Evolutionary conservation across 2,329 filamentous ascomycete species (phyloP).

Genomic region (Daldinia eschscholtzii): DNA sequence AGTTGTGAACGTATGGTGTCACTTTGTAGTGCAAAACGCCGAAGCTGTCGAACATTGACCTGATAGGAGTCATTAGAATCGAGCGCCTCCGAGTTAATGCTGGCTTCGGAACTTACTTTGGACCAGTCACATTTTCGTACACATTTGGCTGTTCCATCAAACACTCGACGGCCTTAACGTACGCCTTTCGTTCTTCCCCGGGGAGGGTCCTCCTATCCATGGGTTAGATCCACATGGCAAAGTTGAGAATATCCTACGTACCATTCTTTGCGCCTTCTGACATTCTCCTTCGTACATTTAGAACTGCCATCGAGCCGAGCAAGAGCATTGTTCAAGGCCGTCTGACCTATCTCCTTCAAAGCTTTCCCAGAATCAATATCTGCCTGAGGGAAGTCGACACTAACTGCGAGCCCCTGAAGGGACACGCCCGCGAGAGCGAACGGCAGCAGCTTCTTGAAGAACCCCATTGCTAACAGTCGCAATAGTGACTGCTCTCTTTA

Average conservation of each 20-base stretch:
- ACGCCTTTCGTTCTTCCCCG: conserved; percentile 46
- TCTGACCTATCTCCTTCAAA: conserved; percentile 45
- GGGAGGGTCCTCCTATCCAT: conserved; percentile 48
- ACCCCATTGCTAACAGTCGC: conserved; percentile 41
- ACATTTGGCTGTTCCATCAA: conserved; percentile 48
- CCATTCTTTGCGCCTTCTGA: conserved; percentile 52
- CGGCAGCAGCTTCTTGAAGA: conserved; percentile 42
- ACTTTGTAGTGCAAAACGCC: conserved; percentile 49
- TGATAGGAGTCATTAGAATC: conserved; percentile 15
- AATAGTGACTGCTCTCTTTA: conserved; percentile 23
- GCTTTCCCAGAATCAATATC: conserved; percentile 50
- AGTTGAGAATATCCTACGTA: conserved; percentile 17
- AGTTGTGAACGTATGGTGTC: conserved; percentile 51
- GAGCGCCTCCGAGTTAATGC: background rate
- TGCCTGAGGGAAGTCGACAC: conserved; percentile 45
- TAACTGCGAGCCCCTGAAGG: conserved; percentile 44
- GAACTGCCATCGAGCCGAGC: conserved; percentile 42
- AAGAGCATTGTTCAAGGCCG: conserved; percentile 46
- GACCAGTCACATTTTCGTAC: conserved; percentile 49
- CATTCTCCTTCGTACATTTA: conserved; percentile 49
- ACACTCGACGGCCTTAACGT: conserved; percentile 49
- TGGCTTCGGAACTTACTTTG: conserved; percentile 38
- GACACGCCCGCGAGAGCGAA: conserved; percentile 43
- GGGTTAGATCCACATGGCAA: conserved; percentile 10
- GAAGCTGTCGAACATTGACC: conserved; percentile 51